These are phyloP conservation scores for Pyrus pyrifolia DNA, from an alignment of 306 rosid species.

Conservation along the genomic window DNA sequence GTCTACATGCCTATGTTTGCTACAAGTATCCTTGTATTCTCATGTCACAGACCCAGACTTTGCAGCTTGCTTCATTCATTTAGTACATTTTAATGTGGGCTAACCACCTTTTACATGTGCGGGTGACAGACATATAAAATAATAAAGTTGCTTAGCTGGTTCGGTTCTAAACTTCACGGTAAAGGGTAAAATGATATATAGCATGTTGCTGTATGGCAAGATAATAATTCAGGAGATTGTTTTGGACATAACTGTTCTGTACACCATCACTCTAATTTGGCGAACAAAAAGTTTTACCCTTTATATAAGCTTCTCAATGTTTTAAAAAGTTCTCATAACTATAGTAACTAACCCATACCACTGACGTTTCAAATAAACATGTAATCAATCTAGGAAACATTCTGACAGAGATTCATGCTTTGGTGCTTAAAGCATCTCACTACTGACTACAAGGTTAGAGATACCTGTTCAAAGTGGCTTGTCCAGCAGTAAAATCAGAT, in stretches of 20 bases:
- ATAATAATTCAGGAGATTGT: neutral
- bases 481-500: slow-evolving; percentile 72
- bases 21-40: too few relatives aligned
- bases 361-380: neutral
- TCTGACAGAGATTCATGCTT: neutral
- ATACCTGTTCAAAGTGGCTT: slow-evolving; percentile 63
- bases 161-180: neutral
- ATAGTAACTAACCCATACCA: neutral
- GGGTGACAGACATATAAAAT: neutral
- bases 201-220: neutral
- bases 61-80: too few relatives aligned
- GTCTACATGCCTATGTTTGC: too few relatives aligned
- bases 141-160: neutral
- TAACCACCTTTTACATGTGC: neutral
- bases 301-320: neutral
- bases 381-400: neutral
- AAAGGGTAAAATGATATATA: neutral
- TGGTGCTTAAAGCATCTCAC: too few relatives aligned
- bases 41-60: too few relatives aligned
- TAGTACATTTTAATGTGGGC: too few relatives aligned
- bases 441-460: neutral
- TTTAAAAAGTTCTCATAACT: neutral
- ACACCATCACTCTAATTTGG: neutral
- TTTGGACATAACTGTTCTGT: neutral
- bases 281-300: neutral